A percentile compares a stretch with the other conserved stretches of the same genome.
These are phyloP conservation scores for Pontederia crassipes DNA, from an alignment of 176 grass and related monocot species.

Conservation along the genomic window DNA sequence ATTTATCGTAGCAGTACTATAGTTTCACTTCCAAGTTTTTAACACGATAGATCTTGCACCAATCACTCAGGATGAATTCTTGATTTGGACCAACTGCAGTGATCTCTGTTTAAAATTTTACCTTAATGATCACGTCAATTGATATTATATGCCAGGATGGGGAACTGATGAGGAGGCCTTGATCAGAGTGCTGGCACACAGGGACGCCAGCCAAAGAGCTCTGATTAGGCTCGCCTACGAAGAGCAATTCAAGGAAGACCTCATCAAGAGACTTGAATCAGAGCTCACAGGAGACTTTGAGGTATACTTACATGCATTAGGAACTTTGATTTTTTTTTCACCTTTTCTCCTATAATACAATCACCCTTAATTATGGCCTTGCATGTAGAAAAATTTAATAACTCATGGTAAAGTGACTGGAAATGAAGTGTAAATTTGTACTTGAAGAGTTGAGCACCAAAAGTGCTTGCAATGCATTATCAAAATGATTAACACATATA, in stretches of 20 bases:
- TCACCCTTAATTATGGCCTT: not conserved
- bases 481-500: too few relatives aligned
- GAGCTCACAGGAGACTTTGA: slow-evolving; percentile 72
- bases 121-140: not conserved
- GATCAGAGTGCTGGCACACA: slow-evolving; percentile 55
- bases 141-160: slow-evolving; percentile 45
- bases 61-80: too few relatives aligned
- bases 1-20: too few relatives aligned
- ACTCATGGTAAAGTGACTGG: too few relatives aligned
- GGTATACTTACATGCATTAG: slow-evolving; percentile 14
- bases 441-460: too few relatives aligned
- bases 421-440: too few relatives aligned
- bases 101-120: not conserved
- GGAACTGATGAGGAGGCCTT: slow-evolving; percentile 75
- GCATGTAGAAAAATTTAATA: not conserved
- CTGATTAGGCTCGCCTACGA: slow-evolving; percentile 54
- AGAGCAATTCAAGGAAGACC: slow-evolving; percentile 40
- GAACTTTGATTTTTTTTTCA: not conserved
- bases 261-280: slow-evolving; percentile 53
- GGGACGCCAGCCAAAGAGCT: slow-evolving; percentile 53
- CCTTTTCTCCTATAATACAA: not conserved
- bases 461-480: too few relatives aligned
- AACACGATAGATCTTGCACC: too few relatives aligned
- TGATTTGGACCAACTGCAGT: not conserved
- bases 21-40: too few relatives aligned